phyloP scores from a whole-genome alignment of 345 rosid species.

The Salix dunnii region DNA sequence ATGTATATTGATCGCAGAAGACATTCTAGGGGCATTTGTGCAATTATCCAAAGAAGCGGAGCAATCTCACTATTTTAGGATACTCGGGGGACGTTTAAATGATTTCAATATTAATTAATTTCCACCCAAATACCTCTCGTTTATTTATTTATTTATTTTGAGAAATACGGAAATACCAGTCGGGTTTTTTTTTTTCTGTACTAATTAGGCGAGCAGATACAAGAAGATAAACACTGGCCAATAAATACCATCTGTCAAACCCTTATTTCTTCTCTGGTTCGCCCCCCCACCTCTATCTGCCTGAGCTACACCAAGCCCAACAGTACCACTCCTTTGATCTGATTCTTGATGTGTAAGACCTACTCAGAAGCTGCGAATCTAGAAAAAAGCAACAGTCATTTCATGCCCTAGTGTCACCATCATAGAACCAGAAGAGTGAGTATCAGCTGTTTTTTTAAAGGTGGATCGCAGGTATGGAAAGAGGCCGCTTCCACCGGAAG shows the following conservation, averaged over 20 bases:
- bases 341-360: background rate
- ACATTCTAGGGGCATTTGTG: background rate
- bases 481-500: constrained; percentile 58
- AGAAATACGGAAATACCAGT: background rate
- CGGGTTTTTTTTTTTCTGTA: background rate
- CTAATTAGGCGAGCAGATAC: background rate
- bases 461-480: constrained; percentile 72
- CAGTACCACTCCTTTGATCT: background rate
- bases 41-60: background rate
- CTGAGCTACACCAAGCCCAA: background rate
- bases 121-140: background rate
- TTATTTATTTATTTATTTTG: too few relatives aligned
- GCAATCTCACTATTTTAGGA: background rate
- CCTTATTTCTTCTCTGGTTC: background rate
- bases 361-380: constrained; percentile 1
- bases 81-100: background rate
- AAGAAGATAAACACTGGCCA: background rate
- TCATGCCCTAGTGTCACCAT: background rate
- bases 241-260: background rate
- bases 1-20: background rate
- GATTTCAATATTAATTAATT: background rate
- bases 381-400: background rate
- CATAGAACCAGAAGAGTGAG: background rate
- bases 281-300: background rate
- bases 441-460: constrained; percentile 6